Evolutionary conservation across 2,329 filamentous ascomycete species (phyloP).

Genomic region (Arthrinium phaeospermum): DNA sequence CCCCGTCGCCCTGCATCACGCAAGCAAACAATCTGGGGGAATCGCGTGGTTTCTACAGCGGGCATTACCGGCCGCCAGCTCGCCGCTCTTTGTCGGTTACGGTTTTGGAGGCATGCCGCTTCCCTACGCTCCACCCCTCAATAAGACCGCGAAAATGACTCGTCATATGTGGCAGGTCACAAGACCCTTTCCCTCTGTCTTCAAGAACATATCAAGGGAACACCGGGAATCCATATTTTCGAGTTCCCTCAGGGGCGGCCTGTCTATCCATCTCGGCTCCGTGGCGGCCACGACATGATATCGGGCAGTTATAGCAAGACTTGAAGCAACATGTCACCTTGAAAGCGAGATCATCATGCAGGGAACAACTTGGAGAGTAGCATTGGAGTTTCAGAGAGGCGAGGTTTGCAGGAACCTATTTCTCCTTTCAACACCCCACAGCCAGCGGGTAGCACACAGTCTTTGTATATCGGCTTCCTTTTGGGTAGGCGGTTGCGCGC

Average conservation of each 20-base stretch:
- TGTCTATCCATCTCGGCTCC: not conserved
- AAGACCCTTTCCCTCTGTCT: not conserved
- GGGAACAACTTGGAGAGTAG: not conserved
- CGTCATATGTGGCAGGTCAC: slow-evolving; percentile 8
- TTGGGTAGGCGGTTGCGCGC: not conserved
- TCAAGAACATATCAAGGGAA: not conserved
- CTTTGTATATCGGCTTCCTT: not conserved
- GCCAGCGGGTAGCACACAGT: not conserved
- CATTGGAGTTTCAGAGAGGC: slow-evolving; percentile 6
- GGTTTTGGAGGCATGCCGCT: not conserved
- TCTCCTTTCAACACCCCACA: not conserved
- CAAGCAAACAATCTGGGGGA: slow-evolving; percentile 10
- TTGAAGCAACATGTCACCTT: slow-evolving; percentile 12
- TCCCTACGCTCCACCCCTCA: slow-evolving; percentile 5
- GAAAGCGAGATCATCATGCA: slow-evolving; percentile 7
- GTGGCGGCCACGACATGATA: slow-evolving; percentile 9
- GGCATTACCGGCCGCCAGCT: not conserved
- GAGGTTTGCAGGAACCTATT: not conserved
- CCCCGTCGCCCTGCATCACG: not conserved
- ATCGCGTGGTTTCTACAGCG: not conserved
- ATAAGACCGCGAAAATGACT: not conserved
- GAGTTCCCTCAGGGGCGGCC: not conserved
- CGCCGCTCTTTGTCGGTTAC: not conserved
- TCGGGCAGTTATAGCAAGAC: not conserved
- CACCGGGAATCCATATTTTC: not conserved